Base-by-base conservation (phyloP, 1,139 yeast species). In the Scheffersomyces segobiensis region DNA sequence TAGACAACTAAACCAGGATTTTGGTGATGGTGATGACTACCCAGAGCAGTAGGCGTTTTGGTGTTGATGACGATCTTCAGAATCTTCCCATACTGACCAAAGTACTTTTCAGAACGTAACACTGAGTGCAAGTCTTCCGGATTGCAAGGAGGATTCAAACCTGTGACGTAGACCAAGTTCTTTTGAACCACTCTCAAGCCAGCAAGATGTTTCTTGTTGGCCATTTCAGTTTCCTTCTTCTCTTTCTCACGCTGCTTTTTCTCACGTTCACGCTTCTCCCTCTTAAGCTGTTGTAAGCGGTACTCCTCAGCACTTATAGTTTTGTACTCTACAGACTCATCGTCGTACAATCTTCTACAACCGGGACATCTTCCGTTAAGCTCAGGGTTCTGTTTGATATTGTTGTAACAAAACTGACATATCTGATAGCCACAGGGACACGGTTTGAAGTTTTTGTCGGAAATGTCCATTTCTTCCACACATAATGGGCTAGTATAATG, bases 401-500 rank as follows among this genome's bases (percentile, higher is more conserved):
- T 95, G 77, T 96, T 95, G 81, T 93, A 96, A 73, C 99, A 96
- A 71, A 96, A 96, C 80, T 95, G 98, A 75, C 99, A 96, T 60
- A 95, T 91, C 71, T 96, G 99, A 71, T 96, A 96, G 14, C 99
- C 99, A 79, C 99, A 96, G 1, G 98, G 99, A 80, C 99, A 96
- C 6, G 99, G 99, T 73, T 90, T 92, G 83, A 96, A 96, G 76
- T 93, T 92, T 72, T 91, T 91, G 75, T 96, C 99, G 20, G 97
- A 89, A 52, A 93, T 87, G 74, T 95, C 99, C 93, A 95, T 88
- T 72, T 95, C 98, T 75, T 95, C 99, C 70, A 93, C 96, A 80
- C 99, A 95, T 63, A 95, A 84, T 60, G 98, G 99, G 77, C 96
- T 76, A 63, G 42, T 46, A 20, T 21, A 8, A 48, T 14, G 71